Conservation (phyloP, 352 stramenopile species). For the Pythium coloratum region DNA sequence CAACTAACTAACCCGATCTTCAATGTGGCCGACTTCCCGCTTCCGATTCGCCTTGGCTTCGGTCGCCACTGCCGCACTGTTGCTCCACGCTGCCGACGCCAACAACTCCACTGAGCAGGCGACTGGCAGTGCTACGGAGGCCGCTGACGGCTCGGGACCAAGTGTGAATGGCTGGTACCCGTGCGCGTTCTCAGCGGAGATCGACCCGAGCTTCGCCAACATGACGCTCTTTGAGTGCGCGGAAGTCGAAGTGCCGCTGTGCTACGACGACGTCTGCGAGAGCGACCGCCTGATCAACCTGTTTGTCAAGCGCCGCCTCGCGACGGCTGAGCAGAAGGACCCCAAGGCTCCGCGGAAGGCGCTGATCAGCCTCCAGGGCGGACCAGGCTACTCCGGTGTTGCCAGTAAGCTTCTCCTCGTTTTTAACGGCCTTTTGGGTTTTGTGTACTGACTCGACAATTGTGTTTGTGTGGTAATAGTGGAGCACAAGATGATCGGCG, state of each 20-base stretch:
- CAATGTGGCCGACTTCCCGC: conserved; percentile 2
- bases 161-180: conserved; percentile 33
- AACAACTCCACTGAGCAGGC: neutral
- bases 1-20: neutral
- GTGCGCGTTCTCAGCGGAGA: conserved; percentile 15
- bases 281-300: conserved; percentile 20
- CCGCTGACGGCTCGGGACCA: neutral
- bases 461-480: neutral
- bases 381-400: conserved; percentile 16
- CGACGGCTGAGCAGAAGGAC: neutral
- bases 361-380: conserved; percentile 24
- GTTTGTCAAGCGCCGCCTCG: conserved; percentile 28
- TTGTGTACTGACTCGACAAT: neutral
- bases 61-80: neutral
- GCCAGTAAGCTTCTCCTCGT: conserved; percentile 10
- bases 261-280: conserved; percentile 26
- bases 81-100: conserved; percentile 15
- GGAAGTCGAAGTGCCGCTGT: conserved; percentile 21
- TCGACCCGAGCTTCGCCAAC: neutral
- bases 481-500: conserved; percentile 16
- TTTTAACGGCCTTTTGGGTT: neutral
- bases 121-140: neutral
- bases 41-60: conserved; percentile 3
- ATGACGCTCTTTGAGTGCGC: conserved; percentile 18
- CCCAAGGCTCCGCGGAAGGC: conserved; percentile 13